Conservation (phyloP, 306 rosid species). For the Castanea crenata region DNA sequence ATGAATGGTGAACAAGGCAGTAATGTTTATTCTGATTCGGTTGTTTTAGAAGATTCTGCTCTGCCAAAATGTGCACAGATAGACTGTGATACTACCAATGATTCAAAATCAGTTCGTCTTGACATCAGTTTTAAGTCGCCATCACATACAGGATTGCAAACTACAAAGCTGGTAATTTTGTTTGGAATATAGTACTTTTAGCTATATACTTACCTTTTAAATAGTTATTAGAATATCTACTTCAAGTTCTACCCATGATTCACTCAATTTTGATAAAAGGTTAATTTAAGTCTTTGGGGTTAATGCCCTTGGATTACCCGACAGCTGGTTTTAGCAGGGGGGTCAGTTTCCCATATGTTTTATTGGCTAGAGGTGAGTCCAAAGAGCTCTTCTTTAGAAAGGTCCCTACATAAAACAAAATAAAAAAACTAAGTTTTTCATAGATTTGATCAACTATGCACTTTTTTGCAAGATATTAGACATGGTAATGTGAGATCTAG, state of each 20-base stretch:
- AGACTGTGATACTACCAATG: constrained; percentile 38
- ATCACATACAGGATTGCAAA: constrained; percentile 94
- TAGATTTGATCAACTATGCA: not conserved
- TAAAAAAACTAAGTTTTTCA: not conserved
- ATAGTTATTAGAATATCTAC: not conserved
- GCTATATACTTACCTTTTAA: not conserved
- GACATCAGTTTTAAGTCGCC: constrained; percentile 92
- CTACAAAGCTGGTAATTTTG: constrained; percentile 76
- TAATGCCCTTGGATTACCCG: too few relatives aligned
- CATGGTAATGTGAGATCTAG: too few relatives aligned
- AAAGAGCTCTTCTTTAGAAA: too few relatives aligned
- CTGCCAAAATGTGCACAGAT: constrained; percentile 52
- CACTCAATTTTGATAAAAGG: not conserved
- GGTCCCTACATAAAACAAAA: too few relatives aligned
- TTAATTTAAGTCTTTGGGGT: not conserved
- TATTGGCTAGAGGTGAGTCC: too few relatives aligned
- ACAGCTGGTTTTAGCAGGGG: too few relatives aligned
- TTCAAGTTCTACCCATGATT: constrained; percentile 12
- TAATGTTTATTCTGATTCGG: constrained; percentile 39
- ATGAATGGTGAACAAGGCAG: constrained; percentile 44
- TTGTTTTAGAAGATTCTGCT: constrained; percentile 56
- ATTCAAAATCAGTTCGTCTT: constrained; percentile 73
- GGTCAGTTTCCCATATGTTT: too few relatives aligned
- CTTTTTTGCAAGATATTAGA: too few relatives aligned
- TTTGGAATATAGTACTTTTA: constrained; percentile 6